These are phyloP conservation scores for Jaenimonas drosophilae DNA, from an alignment of 208 protist genomes.

Conservation along the genomic window DNA sequence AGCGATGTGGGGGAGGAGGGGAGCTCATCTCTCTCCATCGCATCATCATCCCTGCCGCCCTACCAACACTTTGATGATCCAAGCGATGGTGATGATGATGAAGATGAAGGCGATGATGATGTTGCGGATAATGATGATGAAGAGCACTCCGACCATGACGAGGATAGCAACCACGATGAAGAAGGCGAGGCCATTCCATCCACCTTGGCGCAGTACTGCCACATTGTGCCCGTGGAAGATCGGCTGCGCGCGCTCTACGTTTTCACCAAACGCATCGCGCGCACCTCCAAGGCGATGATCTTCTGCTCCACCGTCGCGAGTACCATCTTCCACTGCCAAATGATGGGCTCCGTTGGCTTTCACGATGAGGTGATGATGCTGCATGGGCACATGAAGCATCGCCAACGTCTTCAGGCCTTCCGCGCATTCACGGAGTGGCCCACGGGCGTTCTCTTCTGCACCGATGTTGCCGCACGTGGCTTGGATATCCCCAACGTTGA, in stretches of 20 bases:
- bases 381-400: constrained; percentile 94
- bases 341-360: constrained; percentile 98
- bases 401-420: constrained; percentile 89
- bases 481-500: constrained; percentile 94
- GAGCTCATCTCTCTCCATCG: neutral
- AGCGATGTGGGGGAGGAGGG: constrained; percentile 3
- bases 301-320: constrained; percentile 97
- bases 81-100: constrained; percentile 4
- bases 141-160: constrained; percentile 2
- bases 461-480: constrained; percentile 91
- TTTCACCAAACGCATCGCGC: constrained; percentile 96
- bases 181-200: constrained; percentile 58
- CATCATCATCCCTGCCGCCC: constrained; percentile 17
- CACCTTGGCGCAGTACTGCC: constrained; percentile 72
- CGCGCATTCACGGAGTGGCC: constrained; percentile 75
- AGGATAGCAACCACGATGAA: constrained; percentile 10
- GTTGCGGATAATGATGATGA: neutral
- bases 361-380: constrained; percentile 94
- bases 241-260: constrained; percentile 88
- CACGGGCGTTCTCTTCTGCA: constrained; percentile 92
- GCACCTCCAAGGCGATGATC: constrained; percentile 94
- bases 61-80: constrained; percentile 23
- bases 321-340: constrained; percentile 97
- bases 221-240: constrained; percentile 59
- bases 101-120: constrained; percentile 4